A percentile compares a stretch with the other conserved stretches of the same genome.
Conservation (phyloP, 83 land plant species). For the Picea engelmannii region DNA sequence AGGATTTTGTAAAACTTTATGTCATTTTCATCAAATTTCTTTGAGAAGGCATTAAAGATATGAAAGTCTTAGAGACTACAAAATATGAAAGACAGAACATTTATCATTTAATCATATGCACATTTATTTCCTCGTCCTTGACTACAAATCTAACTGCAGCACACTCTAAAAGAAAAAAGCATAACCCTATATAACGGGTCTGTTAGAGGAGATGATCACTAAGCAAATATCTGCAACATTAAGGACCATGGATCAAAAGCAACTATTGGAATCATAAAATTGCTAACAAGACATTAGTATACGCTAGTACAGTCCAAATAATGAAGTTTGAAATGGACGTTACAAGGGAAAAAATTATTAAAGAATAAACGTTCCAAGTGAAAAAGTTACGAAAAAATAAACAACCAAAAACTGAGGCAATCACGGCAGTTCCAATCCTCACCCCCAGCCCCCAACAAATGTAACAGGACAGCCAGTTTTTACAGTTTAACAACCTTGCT, state of each 20-base stretch:
- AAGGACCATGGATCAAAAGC: not conserved
- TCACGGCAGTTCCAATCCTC: not conserved
- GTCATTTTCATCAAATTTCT: not conserved
- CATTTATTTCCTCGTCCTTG: too few relatives aligned
- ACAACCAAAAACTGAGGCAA: not conserved
- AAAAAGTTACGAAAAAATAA: not conserved
- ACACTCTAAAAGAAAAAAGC: not conserved
- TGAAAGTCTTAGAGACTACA: not conserved
- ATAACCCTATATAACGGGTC: not conserved
- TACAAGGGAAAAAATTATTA: not conserved
- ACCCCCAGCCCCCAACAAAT: not conserved
- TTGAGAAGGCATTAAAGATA: too few relatives aligned
- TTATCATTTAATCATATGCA: too few relatives aligned
- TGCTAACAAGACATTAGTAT: not conserved
- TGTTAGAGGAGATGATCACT: not conserved
- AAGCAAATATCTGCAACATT: not conserved
- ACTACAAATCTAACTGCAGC: not conserved
- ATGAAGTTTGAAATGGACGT: not conserved
- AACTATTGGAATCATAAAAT: not conserved
- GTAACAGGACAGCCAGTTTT: not conserved
- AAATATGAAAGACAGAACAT: not conserved
- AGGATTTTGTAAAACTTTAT: not conserved
- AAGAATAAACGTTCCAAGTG: too few relatives aligned
- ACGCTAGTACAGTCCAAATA: too few relatives aligned
- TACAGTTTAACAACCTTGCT: not conserved